Conservation (phyloP, 164 flowering plant genomes). For the Houttuynia cordata region DNA sequence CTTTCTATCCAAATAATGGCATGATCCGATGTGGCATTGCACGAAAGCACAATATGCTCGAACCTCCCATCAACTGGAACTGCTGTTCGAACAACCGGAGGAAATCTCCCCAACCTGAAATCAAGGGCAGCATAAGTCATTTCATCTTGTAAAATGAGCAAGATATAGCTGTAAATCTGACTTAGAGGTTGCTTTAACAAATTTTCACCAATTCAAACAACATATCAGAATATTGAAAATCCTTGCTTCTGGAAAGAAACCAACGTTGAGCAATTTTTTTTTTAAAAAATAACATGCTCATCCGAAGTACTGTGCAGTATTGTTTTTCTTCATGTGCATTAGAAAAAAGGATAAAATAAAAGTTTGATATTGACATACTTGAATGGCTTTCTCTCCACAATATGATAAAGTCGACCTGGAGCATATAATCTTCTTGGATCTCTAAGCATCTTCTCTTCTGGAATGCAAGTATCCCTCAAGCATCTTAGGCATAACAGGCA, state of each 20-base stretch:
- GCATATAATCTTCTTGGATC: constrained; percentile 97
- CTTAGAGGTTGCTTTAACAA: too few relatives aligned
- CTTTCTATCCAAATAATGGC: constrained; percentile 55
- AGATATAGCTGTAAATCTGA: too few relatives aligned
- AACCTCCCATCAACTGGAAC: constrained; percentile 77
- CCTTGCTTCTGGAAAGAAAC: too few relatives aligned
- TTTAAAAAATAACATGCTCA: background rate
- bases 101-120: constrained; percentile 43
- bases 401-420: constrained; percentile 95
- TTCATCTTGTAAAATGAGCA: background rate
- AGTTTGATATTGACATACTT: constrained; percentile 24
- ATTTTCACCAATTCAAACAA: too few relatives aligned
- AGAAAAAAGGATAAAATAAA: background rate
- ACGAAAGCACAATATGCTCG: constrained; percentile 60
- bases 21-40: constrained; percentile 61
- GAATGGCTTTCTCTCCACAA: constrained; percentile 86
- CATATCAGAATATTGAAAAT: too few relatives aligned
- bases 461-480: constrained; percentile 81
- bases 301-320: background rate
- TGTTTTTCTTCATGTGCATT: too few relatives aligned
- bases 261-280: too few relatives aligned
- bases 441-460: constrained; percentile 69
- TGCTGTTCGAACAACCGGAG: constrained; percentile 63
- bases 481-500: constrained; percentile 83
- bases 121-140: background rate